Evolutionary conservation across 225 moss, liverwort and hornwort genomes (phyloP), one percentile per base, ranked within the genome.

Genomic region (Sphagnum tenellum): DNA sequence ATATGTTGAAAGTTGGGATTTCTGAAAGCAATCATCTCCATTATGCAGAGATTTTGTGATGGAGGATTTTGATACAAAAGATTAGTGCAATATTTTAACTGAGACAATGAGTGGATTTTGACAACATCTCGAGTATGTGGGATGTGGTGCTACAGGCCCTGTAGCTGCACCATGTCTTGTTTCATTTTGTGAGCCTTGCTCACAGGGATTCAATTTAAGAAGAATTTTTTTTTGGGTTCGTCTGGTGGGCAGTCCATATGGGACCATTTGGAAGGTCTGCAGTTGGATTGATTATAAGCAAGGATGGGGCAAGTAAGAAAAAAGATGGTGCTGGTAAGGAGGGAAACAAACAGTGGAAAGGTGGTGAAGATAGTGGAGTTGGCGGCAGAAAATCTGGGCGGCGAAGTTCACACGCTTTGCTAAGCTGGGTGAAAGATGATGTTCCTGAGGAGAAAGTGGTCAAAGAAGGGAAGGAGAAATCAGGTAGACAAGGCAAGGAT

Each of bases 231-330:
- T 29, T 29, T 0, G 29, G 52, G 0, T 52, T 52, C 6, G 0
- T 9, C 9, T 52, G 52, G 52, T 57, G 66, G 70, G 56, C 62
- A 69, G 72, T 66, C 76, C 78, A 67, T 71, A 85, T 85, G 85
- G 85, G 85, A 78, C 85, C 85, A 74, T 85, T 85, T 69, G 85
- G 85, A 49, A 76, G 85, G 69, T 81, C 85, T 59, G 85, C 85
- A 69, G 85, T 78, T 12, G 85, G 85, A 69, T 71, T 85, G 69
- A 85, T 85, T 63, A 81, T 68, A 67, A 85, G 75, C 12, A 84
- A 85, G 71, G 85, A 85, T 65, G 76, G 70, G 7, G 75, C 74
- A 48, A 85, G 67, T 50, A 85, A 85, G 68, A 85, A 85, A 57
- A 85, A 78, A 64, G 80, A 78, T 70, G 78, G 75, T 52, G 52